Evolutionary conservation across 2,329 filamentous ascomycete species (phyloP).

Genomic region (Aspergillus oerlinghausenensis): DNA sequence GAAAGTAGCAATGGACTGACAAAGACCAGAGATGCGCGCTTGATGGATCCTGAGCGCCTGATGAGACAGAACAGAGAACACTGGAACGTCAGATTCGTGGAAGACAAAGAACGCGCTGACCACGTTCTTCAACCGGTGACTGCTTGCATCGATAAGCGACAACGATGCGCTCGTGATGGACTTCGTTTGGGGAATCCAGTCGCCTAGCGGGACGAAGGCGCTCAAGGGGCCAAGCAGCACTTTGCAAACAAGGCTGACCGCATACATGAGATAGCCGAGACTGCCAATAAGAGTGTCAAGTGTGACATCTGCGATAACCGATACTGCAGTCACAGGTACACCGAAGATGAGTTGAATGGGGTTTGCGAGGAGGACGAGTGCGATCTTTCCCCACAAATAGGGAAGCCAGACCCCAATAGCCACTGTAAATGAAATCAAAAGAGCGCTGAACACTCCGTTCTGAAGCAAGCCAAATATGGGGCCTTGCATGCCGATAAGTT

Average conservation of each 20-base stretch:
- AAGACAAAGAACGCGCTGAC: conserved; percentile 38
- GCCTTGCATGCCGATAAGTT: conserved; percentile 93
- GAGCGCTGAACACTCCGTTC: conserved; percentile 89
- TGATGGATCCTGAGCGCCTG: conserved; percentile 62
- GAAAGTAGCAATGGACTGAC: conserved; percentile 37
- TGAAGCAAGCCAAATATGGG: conserved; percentile 86
- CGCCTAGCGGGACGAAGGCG: conserved; percentile 28
- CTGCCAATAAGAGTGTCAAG: conserved; percentile 70
- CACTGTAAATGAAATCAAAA: conserved; percentile 83
- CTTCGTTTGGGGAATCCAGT: conserved; percentile 33
- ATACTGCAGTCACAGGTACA: conserved; percentile 67
- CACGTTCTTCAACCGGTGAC: conserved; percentile 35
- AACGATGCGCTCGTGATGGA: conserved; percentile 38
- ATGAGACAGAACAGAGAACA: conserved; percentile 73
- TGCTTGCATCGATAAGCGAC: conserved; percentile 40
- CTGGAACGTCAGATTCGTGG: conserved; percentile 60
- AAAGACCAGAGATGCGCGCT: conserved; percentile 42
- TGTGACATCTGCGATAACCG: conserved; percentile 69
- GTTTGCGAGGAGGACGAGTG: conserved; percentile 73
- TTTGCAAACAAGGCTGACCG: conserved; percentile 31
- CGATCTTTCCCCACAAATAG: conserved; percentile 84
- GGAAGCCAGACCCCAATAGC: conserved; percentile 83
- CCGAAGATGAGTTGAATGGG: conserved; percentile 63
- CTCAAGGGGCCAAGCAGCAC: conserved; percentile 31
- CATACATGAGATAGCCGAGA: conserved; percentile 50